phyloP scores from a whole-genome alignment of 805 yeast genomes.

The Torulaspora maleeae region DNA sequence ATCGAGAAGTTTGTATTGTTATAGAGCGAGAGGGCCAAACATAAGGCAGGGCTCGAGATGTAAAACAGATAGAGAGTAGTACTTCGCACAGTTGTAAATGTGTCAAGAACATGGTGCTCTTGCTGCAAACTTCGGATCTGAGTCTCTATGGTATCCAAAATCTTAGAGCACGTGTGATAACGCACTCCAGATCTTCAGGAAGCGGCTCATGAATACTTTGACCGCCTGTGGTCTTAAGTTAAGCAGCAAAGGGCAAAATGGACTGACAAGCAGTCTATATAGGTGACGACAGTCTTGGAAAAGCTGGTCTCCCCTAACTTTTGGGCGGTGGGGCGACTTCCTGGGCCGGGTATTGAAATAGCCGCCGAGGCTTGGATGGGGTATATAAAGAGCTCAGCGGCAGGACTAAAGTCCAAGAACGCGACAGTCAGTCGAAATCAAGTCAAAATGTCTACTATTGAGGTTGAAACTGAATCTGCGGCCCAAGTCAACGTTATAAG shows the following conservation, averaged over 20 bases:
- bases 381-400: not conserved
- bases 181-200: too few relatives aligned
- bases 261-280: too few relatives aligned
- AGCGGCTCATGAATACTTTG: too few relatives aligned
- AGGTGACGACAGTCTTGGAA: not conserved
- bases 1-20: not conserved
- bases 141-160: too few relatives aligned
- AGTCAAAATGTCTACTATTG: conserved; percentile 15
- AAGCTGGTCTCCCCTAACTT: not conserved
- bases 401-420: not conserved
- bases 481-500: conserved; percentile 30
- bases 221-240: not conserved
- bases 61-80: too few relatives aligned
- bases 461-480: conserved; percentile 22
- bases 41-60: too few relatives aligned
- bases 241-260: too few relatives aligned
- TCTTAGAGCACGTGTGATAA: too few relatives aligned
- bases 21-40: not conserved
- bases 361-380: conserved; percentile 10
- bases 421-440: not conserved
- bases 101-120: too few relatives aligned
- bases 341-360: conserved; percentile 11
- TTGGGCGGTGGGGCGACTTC: not conserved
- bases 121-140: too few relatives aligned
- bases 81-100: too few relatives aligned